These are phyloP conservation scores for Fusarium chlamydosporum DNA, from an alignment of 2,329 filamentous ascomycete genomes.

Conservation along the genomic window DNA sequence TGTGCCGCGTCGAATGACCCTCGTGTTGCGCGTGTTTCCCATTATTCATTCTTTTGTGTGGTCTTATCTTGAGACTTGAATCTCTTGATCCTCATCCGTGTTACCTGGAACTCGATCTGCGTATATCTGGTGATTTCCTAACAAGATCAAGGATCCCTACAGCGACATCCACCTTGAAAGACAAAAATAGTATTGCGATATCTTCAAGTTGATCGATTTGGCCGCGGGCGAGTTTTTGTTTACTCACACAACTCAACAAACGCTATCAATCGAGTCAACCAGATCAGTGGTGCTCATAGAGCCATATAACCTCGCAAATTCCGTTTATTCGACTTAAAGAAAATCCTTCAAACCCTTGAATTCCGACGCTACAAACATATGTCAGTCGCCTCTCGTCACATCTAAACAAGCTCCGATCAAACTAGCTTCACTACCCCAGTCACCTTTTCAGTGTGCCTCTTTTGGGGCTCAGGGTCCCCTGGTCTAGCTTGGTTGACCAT, in stretches of 20 bases:
- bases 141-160: constrained; percentile 3
- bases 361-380: constrained; percentile 12
- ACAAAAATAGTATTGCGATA: constrained; percentile 36
- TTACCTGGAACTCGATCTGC: constrained; percentile 6
- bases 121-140: constrained; percentile 14
- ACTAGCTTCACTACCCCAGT: constrained; percentile 34
- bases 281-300: constrained; percentile 2
- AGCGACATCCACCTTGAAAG: constrained; percentile 18
- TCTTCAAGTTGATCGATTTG: constrained; percentile 32
- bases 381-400: constrained; percentile 36
- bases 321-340: neutral
- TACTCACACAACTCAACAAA: constrained; percentile 27
- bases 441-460: constrained; percentile 33
- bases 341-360: constrained; percentile 11
- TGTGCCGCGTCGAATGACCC: constrained; percentile 29
- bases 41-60: neutral
- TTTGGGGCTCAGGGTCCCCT: constrained; percentile 39
- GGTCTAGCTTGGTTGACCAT: constrained; percentile 44
- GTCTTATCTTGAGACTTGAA: constrained; percentile 17
- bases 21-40: constrained; percentile 28
- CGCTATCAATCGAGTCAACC: neutral
- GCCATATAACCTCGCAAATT: neutral
- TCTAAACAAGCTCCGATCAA: constrained; percentile 38
- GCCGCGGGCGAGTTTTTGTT: constrained; percentile 32
- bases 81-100: constrained; percentile 13